Base-by-base conservation (phyloP, 1,139 yeast genomes). In the Wickerhamomyces sp. region DNA sequence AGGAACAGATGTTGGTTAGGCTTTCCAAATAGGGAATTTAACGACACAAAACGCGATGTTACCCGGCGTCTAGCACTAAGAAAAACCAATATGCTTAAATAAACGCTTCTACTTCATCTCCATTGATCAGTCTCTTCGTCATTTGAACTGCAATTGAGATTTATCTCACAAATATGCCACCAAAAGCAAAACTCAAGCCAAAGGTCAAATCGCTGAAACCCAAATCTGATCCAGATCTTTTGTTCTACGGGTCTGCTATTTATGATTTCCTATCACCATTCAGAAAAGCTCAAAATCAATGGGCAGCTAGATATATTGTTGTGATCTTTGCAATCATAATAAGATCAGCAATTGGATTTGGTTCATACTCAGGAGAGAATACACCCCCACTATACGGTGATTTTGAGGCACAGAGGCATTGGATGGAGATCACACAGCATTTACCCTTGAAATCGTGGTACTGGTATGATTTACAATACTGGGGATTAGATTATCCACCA, bases 401-500 rank as follows among this genome's bases (percentile, higher is more conserved):
- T 63, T 93, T 93, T 61, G 99, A 94, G 65, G 98, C 99, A 0
- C 99, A 94, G 64, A 75, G 99, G 54, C 99, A 93, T 63, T 93
- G 99, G 99, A 77, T 93, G 79, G 99, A 94, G 63, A 71, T 93
- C 47, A 91, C 99, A 0, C 79, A 74, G 38, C 79, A 82, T 54
- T 63, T 91, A 44, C 95, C 96, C 0, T 66, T 88, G 2, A 65
- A 70, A 1, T 60, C 84, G 51, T 94, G 99, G 99, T 93, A 93
- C 62, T 86, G 76, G 67, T 89, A 81, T 63, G 97, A 93, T 61
- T 71, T 89, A 41, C 81, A 82, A 55, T 90, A 93, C 69, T 93
- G 99, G 99, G 97, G 98, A 1, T 72, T 94, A 40, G 99, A 94
- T 64, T 94, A 93, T 63, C 99, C 99, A 1, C 99, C 99, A 7